These are phyloP conservation scores for Heritiera littoralis DNA, from an alignment of 345 rosid species.

Conservation along the genomic window DNA sequence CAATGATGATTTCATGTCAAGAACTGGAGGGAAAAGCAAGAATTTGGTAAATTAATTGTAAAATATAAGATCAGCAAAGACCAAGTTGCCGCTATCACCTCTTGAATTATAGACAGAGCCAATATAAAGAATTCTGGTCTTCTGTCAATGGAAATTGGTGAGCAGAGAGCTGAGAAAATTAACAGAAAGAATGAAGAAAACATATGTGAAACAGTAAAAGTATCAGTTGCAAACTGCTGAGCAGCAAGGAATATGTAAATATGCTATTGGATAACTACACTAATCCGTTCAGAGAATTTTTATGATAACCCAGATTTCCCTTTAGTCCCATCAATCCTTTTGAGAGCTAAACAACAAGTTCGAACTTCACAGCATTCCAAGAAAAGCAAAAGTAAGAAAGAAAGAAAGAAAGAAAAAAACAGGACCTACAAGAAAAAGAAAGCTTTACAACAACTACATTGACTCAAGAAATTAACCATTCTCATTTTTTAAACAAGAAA, in stretches of 20 bases:
- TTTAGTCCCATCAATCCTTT: constrained; percentile 17
- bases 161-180: background rate
- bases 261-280: background rate
- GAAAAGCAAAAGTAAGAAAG: constrained; percentile 1
- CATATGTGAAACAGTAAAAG: background rate
- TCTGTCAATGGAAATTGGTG: background rate
- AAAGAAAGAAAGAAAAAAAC: background rate
- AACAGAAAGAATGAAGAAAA: too few relatives aligned
- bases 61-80: background rate
- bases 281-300: background rate
- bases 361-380: background rate
- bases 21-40: background rate
- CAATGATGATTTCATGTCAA: constrained; percentile 21
- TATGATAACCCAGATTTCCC: constrained; percentile 16
- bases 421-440: background rate
- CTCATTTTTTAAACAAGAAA: background rate
- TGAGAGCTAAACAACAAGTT: background rate
- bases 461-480: background rate
- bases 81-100: background rate
- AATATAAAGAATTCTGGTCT: background rate
- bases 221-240: background rate
- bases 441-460: background rate
- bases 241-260: background rate
- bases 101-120: background rate
- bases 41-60: background rate